phyloP scores from a whole-genome alignment of 176 grass and related monocot genomes.

The Carex kokanica region DNA sequence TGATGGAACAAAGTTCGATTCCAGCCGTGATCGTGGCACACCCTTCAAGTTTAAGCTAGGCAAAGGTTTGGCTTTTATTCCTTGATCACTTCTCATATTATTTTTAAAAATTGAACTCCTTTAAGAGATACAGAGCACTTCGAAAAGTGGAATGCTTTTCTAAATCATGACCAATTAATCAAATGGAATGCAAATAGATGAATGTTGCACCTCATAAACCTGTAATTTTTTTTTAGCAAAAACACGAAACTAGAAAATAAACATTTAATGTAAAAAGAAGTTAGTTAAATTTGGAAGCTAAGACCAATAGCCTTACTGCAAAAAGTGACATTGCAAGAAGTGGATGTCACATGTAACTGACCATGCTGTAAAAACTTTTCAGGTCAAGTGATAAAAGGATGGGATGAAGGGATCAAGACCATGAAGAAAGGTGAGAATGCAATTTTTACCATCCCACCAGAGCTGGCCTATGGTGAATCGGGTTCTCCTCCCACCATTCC shows the following conservation, averaged over 20 bases:
- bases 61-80: constrained; percentile 44
- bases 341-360: not conserved
- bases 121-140: not conserved
- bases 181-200: not conserved
- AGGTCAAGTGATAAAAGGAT: constrained; percentile 90
- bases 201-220: not conserved
- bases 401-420: constrained; percentile 88
- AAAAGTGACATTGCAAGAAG: not conserved
- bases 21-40: constrained; percentile 59
- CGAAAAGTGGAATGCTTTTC: not conserved
- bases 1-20: constrained; percentile 82
- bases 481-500: constrained; percentile 71
- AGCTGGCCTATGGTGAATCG: constrained; percentile 73
- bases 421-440: constrained; percentile 93
- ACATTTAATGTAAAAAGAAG: too few relatives aligned
- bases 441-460: constrained; percentile 74
- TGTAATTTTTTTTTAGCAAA: not conserved
- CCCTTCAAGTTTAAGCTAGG: constrained; percentile 75
- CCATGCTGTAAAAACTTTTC: constrained; percentile 7
- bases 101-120: not conserved
- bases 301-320: not conserved
- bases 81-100: not conserved
- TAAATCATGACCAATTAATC: too few relatives aligned
- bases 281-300: not conserved
- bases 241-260: not conserved